These are phyloP conservation scores for Nemania bipapillata DNA, from an alignment of 2,329 filamentous ascomycete genomes.

Conservation along the genomic window DNA sequence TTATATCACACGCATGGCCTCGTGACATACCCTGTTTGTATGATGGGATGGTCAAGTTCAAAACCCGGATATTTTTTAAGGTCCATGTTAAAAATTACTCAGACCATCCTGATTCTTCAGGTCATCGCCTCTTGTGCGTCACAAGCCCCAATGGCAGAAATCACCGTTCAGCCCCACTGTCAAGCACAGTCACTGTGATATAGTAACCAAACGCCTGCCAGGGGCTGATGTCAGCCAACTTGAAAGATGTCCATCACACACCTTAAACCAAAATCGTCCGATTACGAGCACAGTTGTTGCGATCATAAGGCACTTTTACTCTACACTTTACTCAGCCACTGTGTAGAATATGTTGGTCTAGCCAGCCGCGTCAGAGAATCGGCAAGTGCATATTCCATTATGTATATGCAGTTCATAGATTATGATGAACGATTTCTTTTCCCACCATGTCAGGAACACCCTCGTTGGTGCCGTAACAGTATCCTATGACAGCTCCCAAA, in stretches of 20 bases:
- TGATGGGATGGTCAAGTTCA: not conserved
- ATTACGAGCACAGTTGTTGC: not conserved
- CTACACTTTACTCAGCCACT: too few species aligned
- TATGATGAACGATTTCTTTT: not conserved
- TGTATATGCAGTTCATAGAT: not conserved
- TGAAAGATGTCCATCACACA: not conserved
- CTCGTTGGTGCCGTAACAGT: not conserved
- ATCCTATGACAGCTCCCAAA: not conserved
- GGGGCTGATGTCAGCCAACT: not conserved
- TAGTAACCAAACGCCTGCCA: not conserved
- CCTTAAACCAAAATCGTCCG: not conserved
- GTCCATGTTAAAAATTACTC: not conserved
- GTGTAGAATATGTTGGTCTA: not conserved
- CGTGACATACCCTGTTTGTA: not conserved
- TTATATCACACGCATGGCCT: not conserved
- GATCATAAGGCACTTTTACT: not conserved
- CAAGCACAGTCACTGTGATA: not conserved
- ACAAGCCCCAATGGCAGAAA: not conserved
- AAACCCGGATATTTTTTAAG: not conserved
- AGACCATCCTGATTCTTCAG: not conserved
- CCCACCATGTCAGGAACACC: not conserved
- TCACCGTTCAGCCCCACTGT: not conserved
- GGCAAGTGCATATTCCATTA: slow-evolving; percentile 2
- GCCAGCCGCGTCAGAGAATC: not conserved
- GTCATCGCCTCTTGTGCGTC: slow-evolving; percentile 5